Conservation (phyloP, 495 filamentous ascomycete species). For the Aspergillus carlsbadensis region DNA sequence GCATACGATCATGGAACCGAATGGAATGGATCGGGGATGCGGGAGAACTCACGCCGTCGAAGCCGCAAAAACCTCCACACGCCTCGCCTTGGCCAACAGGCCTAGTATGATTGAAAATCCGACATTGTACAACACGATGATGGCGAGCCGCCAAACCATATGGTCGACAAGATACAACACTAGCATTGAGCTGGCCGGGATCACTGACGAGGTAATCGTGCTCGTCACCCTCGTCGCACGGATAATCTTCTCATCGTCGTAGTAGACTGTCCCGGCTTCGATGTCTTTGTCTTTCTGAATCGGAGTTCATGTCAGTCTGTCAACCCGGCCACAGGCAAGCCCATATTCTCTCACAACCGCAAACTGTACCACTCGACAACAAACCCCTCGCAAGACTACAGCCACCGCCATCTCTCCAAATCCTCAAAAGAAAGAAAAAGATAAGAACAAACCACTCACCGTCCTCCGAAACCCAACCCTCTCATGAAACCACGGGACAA, state of each 20-base stretch:
- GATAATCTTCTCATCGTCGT: conserved; percentile 9
- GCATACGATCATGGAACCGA: background rate
- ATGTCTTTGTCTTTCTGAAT: background rate
- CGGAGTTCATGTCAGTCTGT: background rate
- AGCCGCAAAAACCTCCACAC: conserved; percentile 10
- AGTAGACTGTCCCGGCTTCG: conserved; percentile 1
- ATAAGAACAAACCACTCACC: background rate
- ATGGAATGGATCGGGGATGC: background rate
- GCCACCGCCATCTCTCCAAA: too few relatives aligned
- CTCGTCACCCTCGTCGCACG: background rate
- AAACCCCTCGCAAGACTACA: background rate
- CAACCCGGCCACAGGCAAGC: background rate
- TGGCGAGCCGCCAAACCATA: conserved; percentile 1
- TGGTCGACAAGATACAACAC: conserved; percentile 2
- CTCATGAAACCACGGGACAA: background rate
- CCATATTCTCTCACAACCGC: too few relatives aligned
- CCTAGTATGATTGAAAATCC: conserved; percentile 9
- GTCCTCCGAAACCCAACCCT: background rate
- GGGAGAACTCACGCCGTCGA: conserved; percentile 4
- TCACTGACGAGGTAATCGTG: background rate
- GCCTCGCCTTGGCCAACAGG: conserved; percentile 6
- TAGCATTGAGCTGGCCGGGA: conserved; percentile 7
- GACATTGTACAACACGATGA: conserved; percentile 10
- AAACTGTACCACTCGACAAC: background rate
- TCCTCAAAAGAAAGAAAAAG: background rate